Conservation (phyloP, 352 stramenopile genomes). For the Phytophthora constricta region DNA sequence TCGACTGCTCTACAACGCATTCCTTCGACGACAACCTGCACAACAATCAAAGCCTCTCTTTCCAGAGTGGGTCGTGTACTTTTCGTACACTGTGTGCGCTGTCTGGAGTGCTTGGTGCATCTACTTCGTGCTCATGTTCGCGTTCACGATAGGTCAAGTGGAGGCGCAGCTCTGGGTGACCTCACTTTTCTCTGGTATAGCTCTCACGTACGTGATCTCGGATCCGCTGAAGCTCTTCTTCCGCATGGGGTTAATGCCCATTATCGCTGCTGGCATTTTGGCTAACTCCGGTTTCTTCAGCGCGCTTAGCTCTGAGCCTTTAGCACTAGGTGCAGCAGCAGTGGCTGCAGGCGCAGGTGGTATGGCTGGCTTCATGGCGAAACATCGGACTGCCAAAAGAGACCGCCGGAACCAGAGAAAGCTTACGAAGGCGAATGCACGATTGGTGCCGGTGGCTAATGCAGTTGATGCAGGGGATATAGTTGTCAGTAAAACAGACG, state of each 20-base stretch:
- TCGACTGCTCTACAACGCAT: conserved; percentile 75
- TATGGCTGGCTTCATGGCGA: conserved; percentile 56
- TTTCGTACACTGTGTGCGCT: conserved; percentile 68
- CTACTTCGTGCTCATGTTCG: conserved; percentile 80
- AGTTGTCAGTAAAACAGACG: neutral
- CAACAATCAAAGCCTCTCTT: conserved; percentile 63
- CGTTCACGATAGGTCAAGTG: conserved; percentile 63
- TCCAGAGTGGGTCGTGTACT: conserved; percentile 76
- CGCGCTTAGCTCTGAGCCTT: conserved; percentile 50
- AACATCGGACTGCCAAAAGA: conserved; percentile 29
- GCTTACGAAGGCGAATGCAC: conserved; percentile 30
- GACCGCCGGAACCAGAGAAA: conserved; percentile 17
- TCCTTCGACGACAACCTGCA: conserved; percentile 60
- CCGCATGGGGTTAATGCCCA: conserved; percentile 72
- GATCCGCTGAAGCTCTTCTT: conserved; percentile 79
- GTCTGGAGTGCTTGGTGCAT: conserved; percentile 60
- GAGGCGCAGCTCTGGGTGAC: conserved; percentile 71
- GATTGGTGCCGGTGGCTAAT: conserved; percentile 35
- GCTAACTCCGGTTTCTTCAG: conserved; percentile 63
- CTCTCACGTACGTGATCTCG: conserved; percentile 65
- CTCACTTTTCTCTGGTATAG: conserved; percentile 59
- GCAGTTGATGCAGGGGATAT: conserved; percentile 9
- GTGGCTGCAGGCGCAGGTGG: conserved; percentile 49
- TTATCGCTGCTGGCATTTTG: conserved; percentile 60
- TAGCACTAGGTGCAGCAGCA: conserved; percentile 52